phyloP scores from a whole-genome alignment of 208 protist genomes.

The Acanthamoeba healyi region DNA sequence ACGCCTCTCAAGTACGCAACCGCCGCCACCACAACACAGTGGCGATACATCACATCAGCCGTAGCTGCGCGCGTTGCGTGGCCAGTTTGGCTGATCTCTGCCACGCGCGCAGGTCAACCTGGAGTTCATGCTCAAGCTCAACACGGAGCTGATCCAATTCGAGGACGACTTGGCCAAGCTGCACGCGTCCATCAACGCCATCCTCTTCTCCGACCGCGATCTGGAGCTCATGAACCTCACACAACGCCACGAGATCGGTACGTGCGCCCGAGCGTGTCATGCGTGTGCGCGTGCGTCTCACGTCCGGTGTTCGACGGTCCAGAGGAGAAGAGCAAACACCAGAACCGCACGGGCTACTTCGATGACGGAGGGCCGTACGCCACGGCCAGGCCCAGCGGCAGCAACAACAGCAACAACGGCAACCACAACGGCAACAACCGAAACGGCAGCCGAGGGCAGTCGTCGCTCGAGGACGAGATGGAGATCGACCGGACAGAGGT shows the following conservation, averaged over 20 bases:
- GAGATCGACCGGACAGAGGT: background rate
- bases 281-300: too few species aligned
- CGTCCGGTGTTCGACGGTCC: too few species aligned
- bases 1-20: background rate
- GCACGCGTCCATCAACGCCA: constrained; percentile 21
- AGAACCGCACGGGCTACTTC: constrained; percentile 7
- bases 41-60: too few species aligned
- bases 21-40: background rate
- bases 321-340: constrained; percentile 20
- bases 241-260: background rate
- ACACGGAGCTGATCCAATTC: constrained; percentile 9
- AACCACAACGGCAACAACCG: background rate
- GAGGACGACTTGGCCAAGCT: constrained; percentile 12
- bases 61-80: too few species aligned
- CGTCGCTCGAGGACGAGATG: background rate
- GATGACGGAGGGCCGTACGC: constrained; percentile 1
- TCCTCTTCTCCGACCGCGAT: constrained; percentile 20
- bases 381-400: background rate
- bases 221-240: constrained; percentile 50
- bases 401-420: background rate
- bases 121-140: constrained; percentile 35
- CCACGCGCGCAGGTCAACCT: constrained; percentile 33
- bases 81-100: too few species aligned
- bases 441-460: background rate
- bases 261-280: too few species aligned